Evolutionary conservation across 768 basidiomycete genomes (phyloP).

Genomic region (Coprinellus aureogranulatus): DNA sequence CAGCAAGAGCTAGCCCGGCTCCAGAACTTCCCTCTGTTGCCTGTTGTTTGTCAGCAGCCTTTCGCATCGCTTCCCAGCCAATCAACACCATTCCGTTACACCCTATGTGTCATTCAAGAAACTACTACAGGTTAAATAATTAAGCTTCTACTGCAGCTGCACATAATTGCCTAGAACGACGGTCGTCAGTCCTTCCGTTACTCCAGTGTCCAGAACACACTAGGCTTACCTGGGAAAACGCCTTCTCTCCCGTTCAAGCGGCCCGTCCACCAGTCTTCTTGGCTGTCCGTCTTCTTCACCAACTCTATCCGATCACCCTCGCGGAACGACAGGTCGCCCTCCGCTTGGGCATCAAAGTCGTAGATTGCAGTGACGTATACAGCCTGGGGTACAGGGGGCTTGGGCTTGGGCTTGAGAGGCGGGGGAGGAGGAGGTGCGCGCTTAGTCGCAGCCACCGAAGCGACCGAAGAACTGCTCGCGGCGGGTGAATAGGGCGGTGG

Average conservation of each 20-base stretch:
- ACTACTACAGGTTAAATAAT: constrained; percentile 4
- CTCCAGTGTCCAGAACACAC: not conserved
- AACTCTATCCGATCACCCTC: constrained; percentile 90
- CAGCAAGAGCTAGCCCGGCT: constrained; percentile 4
- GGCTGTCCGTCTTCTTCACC: constrained; percentile 72
- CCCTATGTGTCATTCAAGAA: not conserved
- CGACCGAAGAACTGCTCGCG: constrained; percentile 4
- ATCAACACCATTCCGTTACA: constrained; percentile 25
- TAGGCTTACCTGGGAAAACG: constrained; percentile 77
- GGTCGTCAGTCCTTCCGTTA: constrained; percentile 7
- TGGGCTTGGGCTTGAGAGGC: constrained; percentile 77
- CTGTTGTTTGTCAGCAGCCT: constrained; percentile 5
- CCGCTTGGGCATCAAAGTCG: constrained; percentile 92
- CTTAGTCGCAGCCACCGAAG: constrained; percentile 42
- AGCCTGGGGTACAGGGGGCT: constrained; percentile 39
- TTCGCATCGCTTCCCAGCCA: constrained; percentile 19
- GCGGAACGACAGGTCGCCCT: constrained; percentile 88
- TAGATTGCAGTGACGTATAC: constrained; percentile 92
- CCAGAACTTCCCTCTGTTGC: constrained; percentile 25
- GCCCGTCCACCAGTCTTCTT: constrained; percentile 99
- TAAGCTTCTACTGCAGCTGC: constrained; percentile 43
- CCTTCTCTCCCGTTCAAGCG: constrained; percentile 77
- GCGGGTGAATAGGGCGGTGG: constrained; percentile 36
- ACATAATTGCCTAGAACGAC: constrained; percentile 59
- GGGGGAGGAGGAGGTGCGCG: constrained; percentile 91